Conservation (phyloP, 2,329 filamentous ascomycete species). For the Colletotrichum eleusines region DNA sequence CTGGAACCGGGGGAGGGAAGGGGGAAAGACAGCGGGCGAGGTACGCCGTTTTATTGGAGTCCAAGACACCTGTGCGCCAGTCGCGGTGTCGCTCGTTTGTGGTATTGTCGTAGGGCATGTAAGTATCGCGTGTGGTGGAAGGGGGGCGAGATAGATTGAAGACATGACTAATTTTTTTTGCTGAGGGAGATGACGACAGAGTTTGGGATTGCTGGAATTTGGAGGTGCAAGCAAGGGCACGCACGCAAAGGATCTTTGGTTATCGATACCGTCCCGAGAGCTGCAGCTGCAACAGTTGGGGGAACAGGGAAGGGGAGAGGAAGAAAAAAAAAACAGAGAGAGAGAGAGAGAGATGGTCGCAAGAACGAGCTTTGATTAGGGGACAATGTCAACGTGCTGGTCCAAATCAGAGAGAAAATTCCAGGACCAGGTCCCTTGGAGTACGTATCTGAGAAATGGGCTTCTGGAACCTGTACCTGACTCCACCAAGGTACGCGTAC, state of each 20-base stretch:
- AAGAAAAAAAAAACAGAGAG: neutral
- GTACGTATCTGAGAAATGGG: slow-evolving; percentile 10
- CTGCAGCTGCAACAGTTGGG: slow-evolving; percentile 19
- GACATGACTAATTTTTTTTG: neutral
- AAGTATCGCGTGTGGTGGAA: slow-evolving; percentile 7
- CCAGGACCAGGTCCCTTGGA: slow-evolving; percentile 2
- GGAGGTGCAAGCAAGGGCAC: slow-evolving; percentile 1
- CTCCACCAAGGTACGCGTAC: neutral
- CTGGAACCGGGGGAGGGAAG: neutral
- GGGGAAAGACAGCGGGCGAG: neutral
- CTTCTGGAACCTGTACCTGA: slow-evolving; percentile 22
- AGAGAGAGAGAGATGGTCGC: neutral
- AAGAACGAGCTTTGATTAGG: slow-evolving; percentile 27
- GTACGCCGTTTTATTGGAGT: neutral
- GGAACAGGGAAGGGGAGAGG: neutral
- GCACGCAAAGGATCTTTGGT: slow-evolving; percentile 26
- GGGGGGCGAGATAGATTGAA: neutral
- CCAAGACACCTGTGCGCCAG: neutral
- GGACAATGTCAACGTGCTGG: slow-evolving; percentile 13
- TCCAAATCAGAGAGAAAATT: slow-evolving; percentile 21
- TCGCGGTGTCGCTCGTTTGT: neutral
- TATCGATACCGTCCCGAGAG: slow-evolving; percentile 36
- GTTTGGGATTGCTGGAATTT: slow-evolving; percentile 3
- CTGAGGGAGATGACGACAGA: slow-evolving; percentile 3
- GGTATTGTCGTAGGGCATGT: neutral